Evolutionary conservation across 805 yeast species (phyloP).

Genomic region (Myxozyma kluyveri): DNA sequence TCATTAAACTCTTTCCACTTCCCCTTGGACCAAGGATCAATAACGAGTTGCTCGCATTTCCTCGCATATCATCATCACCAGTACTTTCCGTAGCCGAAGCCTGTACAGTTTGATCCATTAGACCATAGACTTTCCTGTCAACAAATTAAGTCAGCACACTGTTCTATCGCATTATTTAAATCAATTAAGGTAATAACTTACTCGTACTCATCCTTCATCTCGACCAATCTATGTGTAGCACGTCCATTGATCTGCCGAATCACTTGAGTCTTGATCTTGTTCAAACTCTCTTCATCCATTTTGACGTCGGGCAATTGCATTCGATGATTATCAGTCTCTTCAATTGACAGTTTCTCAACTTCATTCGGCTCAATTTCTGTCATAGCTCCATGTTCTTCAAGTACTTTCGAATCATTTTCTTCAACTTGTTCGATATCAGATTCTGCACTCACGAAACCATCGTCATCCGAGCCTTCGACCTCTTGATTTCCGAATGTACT

Average conservation of each 20-base stretch:
- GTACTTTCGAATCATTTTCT: background rate
- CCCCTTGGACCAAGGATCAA: slow-evolving; percentile 77
- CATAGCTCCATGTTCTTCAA: background rate
- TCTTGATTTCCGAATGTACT: background rate
- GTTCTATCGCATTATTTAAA: background rate
- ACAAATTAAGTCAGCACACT: background rate
- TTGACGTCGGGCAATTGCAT: background rate
- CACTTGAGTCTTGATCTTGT: slow-evolving; percentile 18
- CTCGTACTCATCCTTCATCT: slow-evolving; percentile 24
- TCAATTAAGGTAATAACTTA: background rate
- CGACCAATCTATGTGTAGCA: slow-evolving; percentile 16
- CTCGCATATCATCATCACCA: background rate
- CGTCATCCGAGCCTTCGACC: background rate
- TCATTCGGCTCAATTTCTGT: background rate
- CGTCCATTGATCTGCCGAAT: slow-evolving; percentile 24
- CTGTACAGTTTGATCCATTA: slow-evolving; percentile 21
- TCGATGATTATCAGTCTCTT: background rate
- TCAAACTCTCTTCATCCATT: background rate
- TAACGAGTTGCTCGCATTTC: slow-evolving; percentile 62
- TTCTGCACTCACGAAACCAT: background rate
- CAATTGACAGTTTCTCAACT: background rate
- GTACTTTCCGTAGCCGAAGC: slow-evolving; percentile 7
- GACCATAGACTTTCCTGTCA: slow-evolving; percentile 48
- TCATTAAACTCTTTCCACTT: slow-evolving; percentile 67
- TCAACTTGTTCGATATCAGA: background rate